Conservation (phyloP, 1,284 basidiomycete genomes). For the Ceratobasidium sp. region DNA sequence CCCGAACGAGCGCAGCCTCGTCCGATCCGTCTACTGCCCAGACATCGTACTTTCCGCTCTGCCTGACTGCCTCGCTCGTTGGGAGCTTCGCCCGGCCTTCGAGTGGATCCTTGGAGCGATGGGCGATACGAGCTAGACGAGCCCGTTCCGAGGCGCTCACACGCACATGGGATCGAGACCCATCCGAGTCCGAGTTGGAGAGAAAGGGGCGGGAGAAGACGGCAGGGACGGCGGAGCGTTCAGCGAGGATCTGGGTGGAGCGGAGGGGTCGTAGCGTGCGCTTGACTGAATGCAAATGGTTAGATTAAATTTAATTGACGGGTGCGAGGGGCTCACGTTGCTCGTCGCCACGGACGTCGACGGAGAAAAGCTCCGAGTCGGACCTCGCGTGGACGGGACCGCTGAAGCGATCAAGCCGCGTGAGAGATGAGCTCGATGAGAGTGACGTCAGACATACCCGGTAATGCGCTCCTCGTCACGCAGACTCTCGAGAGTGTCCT, state of each 20-base stretch:
- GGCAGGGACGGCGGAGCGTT: conserved; percentile 89
- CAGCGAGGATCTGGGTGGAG: conserved; percentile 83
- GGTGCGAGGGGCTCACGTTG: conserved; percentile 63
- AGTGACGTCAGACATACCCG: conserved; percentile 66
- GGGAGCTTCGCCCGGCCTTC: conserved; percentile 56
- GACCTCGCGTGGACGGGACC: conserved; percentile 72
- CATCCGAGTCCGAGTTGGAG: conserved; percentile 6
- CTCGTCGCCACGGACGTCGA: conserved; percentile 87
- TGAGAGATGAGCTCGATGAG: background rate
- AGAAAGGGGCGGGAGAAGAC: conserved; percentile 66
- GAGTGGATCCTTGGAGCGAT: conserved; percentile 77
- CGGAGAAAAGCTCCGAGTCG: conserved; percentile 80
- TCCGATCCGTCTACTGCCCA: conserved; percentile 66
- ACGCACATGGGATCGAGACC: conserved; percentile 58
- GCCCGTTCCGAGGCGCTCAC: conserved; percentile 77
- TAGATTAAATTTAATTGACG: background rate
- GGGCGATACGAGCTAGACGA: conserved; percentile 79
- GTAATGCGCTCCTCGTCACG: conserved; percentile 82
- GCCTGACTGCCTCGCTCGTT: conserved; percentile 73
- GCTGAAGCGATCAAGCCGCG: conserved; percentile 57
- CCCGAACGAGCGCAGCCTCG: conserved; percentile 61
- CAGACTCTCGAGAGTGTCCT: conserved; percentile 78
- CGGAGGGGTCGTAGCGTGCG: conserved; percentile 66
- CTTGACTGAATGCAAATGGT: conserved; percentile 50
- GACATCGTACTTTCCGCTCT: conserved; percentile 80